Base-by-base conservation (phyloP, 192 early-diverging fungal species). In the Backusella mclennaniae region DNA sequence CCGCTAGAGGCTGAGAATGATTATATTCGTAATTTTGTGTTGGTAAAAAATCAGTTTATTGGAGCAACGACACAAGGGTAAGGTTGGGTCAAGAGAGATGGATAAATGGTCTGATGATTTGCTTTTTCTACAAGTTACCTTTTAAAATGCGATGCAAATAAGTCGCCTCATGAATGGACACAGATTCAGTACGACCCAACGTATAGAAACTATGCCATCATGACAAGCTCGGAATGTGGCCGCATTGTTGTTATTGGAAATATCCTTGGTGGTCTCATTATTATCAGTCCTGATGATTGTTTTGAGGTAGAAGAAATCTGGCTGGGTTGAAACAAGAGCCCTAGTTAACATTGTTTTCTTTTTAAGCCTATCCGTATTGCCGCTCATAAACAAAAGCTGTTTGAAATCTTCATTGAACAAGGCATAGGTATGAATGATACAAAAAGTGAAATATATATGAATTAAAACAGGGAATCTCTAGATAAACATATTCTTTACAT, bases 181-280 rank as follows among this genome's bases (percentile, higher is more conserved):
- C 38, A 44, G 41, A 29, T 71, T 44, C 41, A 71, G 17, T 38
- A 33, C 26, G 69, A 71, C 29, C 38, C 35, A 42, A 29, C 69
- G 0, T 71, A 46, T 31, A 49, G 17, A 19, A 71, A 71, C 71
- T 93, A 93, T 80, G 77, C 84, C n/a, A 87, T 88, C 33, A 69
- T 93, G 72, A 77, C 84, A 39, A 66, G 82, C 5, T 91, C 89
- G 15, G 46, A 63, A 1, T 89, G 88, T 73, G 88, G 90, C 3
- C 75, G 83, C 6, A 53, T 92, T 23, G 79, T 89, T 14, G 87
- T 87, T 35, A 83, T 81, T 35, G 90, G 90, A 8, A 84, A 84
- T 35, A 81, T 93, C 29, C 59, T 79, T 49, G 90, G 92, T 19
- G 81, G 87, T 0, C n/a, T 93, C n/a, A 68, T 82, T 8, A 75